These are phyloP conservation scores for Trichoderma parareesei DNA, from an alignment of 495 filamentous ascomycete species.

Conservation along the genomic window DNA sequence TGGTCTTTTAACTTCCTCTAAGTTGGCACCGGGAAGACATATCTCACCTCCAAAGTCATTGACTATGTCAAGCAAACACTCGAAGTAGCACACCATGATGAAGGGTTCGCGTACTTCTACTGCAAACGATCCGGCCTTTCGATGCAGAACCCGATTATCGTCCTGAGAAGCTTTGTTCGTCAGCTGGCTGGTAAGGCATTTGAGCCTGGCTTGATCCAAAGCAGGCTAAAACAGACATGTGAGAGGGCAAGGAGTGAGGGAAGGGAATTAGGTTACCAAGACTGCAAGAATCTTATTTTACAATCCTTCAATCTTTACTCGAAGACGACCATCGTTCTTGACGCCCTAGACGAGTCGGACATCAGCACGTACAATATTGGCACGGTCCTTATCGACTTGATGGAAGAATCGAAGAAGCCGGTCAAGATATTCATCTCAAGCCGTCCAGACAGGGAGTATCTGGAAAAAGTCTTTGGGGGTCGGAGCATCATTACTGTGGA, in stretches of 20 bases:
- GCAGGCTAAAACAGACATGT: constrained; percentile 13
- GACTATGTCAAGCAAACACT: constrained; percentile 18
- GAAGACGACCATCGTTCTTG: constrained; percentile 17
- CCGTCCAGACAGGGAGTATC: constrained; percentile 30
- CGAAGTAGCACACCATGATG: constrained; percentile 14
- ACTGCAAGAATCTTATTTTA: constrained; percentile 18
- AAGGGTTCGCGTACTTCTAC: constrained; percentile 36
- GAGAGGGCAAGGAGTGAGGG: constrained; percentile 10
- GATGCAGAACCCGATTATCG: constrained; percentile 20
- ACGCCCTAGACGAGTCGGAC: constrained; percentile 21
- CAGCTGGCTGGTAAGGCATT: constrained; percentile 25
- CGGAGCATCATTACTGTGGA: constrained; percentile 27
- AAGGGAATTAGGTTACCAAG: constrained; percentile 15
- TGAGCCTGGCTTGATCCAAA: constrained; percentile 15
- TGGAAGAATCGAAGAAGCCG: constrained; percentile 20
- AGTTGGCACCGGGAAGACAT: constrained; percentile 29
- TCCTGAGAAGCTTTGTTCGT: constrained; percentile 29
- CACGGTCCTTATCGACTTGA: constrained; percentile 17
- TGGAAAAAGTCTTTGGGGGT: constrained; percentile 14
- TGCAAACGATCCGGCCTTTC: constrained; percentile 27
- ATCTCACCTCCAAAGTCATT: constrained; percentile 27
- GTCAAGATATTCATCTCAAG: constrained; percentile 40
- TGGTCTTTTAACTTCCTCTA: neutral
- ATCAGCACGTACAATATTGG: constrained; percentile 14
- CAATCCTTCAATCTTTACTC: constrained; percentile 17